Evolutionary conservation across 768 basidiomycete species (phyloP), one percentile per base, ranked within the genome.

Genomic region (Boletus tylopilopsis): DNA sequence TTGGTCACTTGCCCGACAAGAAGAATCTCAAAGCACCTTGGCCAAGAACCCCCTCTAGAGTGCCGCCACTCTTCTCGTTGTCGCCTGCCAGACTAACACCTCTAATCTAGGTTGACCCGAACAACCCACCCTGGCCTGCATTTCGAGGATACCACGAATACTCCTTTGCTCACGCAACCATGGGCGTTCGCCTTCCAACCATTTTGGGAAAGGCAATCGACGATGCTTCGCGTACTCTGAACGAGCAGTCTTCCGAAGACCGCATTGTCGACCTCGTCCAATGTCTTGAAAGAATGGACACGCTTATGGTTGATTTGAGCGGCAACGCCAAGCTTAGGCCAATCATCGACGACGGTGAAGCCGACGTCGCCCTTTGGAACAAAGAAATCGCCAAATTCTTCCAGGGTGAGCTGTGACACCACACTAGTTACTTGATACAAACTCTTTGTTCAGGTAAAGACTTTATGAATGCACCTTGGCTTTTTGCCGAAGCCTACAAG

Each of bases 191-290:
- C 40, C 81, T 96, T 22, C 94, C 94, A 2, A 95, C 94, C 34
- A 97, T 97, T 55, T 76, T 96, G 41, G 91, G 92, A 56, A 97
- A 96, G 71, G 94, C 90, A 12, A 94, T 96, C 60, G 93, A 94
- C 61, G 94, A 97, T 63, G 76, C 85, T 9, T 87, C 87, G 46
- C 81, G 84, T 59, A 96, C 94, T 23, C 79, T 96, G 58, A 95
- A 96, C 70, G 84, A 86, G 6, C 78, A 91, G 68, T 87, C 81
- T 35, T 74, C 80, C 21, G 94, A 95, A 65, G 92, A 96, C 54
- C 76, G 74, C 38, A 80, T 96, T 58, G 72, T 87, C 51, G 94
- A 97, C 67, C 83, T 97, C 53, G 82, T 84, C 54, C 74, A 79
- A 49, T 94, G 88, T 68, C 88, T 95, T 54, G 83, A 92, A 55